These are phyloP conservation scores for Suillus bovinus DNA, from an alignment of 768 basidiomycete species.

Conservation along the genomic window DNA sequence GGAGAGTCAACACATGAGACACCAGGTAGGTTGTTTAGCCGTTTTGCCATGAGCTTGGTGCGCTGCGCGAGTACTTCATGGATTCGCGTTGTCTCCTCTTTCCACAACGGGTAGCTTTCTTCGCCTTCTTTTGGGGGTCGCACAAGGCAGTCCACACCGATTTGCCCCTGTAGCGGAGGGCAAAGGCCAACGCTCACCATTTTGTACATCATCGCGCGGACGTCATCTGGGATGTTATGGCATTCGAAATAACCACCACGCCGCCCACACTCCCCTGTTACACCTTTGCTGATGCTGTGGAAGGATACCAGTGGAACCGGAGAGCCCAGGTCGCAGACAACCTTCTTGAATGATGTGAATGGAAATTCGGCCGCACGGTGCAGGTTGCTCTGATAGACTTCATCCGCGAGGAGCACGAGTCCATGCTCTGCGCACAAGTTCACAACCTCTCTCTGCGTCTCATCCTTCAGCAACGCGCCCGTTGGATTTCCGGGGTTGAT, in stretches of 20 bases:
- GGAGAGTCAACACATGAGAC: slow-evolving; percentile 88
- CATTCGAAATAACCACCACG: slow-evolving; percentile 97
- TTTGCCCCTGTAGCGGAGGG: slow-evolving; percentile 87
- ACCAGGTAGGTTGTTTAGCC: slow-evolving; percentile 84
- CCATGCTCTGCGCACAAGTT: slow-evolving; percentile 80
- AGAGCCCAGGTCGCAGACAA: slow-evolving; percentile 67
- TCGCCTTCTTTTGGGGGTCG: slow-evolving; percentile 80
- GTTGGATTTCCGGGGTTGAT: slow-evolving; percentile 99
- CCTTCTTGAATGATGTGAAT: slow-evolving; percentile 94
- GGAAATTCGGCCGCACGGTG: slow-evolving; percentile 66
- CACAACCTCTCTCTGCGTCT: slow-evolving; percentile 76
- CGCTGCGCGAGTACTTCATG: slow-evolving; percentile 73
- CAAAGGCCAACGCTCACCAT: slow-evolving; percentile 92
- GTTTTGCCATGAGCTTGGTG: slow-evolving; percentile 68
- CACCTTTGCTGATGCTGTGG: slow-evolving; percentile 98
- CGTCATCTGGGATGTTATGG: slow-evolving; percentile 74
- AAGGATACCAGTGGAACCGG: slow-evolving; percentile 87
- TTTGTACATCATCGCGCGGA: slow-evolving; percentile 91
- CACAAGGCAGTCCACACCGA: slow-evolving; percentile 94
- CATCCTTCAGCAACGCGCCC: slow-evolving; percentile 74
- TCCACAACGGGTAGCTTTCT: slow-evolving; percentile 76
- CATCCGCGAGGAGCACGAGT: slow-evolving; percentile 92
- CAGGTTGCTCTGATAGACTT: slow-evolving; percentile 97
- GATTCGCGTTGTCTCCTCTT: slow-evolving; percentile 79
- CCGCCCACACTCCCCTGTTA: slow-evolving; percentile 95